Base-by-base conservation (phyloP, 495 filamentous ascomycete genomes). In the Talaromyces trachyspermus region DNA sequence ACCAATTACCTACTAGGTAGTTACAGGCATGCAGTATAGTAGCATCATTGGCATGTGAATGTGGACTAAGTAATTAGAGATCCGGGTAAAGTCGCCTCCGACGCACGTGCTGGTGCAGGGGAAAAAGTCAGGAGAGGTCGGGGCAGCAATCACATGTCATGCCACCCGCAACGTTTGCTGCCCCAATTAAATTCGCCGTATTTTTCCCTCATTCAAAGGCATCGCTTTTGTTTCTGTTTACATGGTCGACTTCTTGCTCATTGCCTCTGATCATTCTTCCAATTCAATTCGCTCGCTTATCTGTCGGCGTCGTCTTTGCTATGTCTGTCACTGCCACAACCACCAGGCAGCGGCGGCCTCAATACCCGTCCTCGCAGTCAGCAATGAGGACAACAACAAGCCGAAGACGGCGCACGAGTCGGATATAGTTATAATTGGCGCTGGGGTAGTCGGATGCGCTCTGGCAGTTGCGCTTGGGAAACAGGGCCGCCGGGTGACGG, bases 381-480 rank as follows among this genome's bases (percentile, higher is more conserved):
- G 20, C 30, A 33, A 17, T 11, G 32, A 47, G 46, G 70, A 55
- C 66, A 74, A 43, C 18, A 32, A n/a, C 22, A 12, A 3, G 22
- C 9, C 7, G 8, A 4, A 64, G 78, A 49, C 59, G 57, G 18
- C 47, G 68, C 8, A 81, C 50, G 71, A 80, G 48, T 72, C 75
- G 32, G 92, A 98, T 55, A 78, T 95, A 26, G 81, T 95, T 23
- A 82, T 98, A 37, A 81, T 97, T 17, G 92, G 92, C 52, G 92
- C 88, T 0, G 92, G 92, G 42, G 74, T 97, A 46, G 74, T 95
- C 33, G 92, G 92, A 15, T 94, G 88, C 61, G 88, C 92, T 5
- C 69, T 89, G 53, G 89, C 94, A 4, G 73, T 89, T n/a, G 81
- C 94, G 5, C 78, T 85, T 38, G 84, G 89, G 23, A 77, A 91